Conservation (phyloP, 2,329 filamentous ascomycete genomes). For the Talaromyces sp. region DNA sequence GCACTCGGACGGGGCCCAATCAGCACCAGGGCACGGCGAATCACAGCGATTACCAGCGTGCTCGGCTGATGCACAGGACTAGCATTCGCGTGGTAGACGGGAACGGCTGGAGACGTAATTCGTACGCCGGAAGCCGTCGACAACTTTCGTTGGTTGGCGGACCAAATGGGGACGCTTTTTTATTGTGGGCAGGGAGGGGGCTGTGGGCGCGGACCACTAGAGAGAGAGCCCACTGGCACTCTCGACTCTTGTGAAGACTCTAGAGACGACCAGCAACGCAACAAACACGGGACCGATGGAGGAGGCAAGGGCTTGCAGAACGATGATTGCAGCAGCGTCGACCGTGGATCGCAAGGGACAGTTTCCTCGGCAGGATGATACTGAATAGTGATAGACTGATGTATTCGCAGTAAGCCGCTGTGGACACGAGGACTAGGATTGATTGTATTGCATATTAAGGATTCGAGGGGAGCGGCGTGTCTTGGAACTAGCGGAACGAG, state of each 20-base stretch:
- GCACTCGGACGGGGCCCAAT: slow-evolving; percentile 16
- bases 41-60: slow-evolving; percentile 18
- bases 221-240: slow-evolving; percentile 7
- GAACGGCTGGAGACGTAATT: slow-evolving; percentile 20
- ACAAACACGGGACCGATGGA: slow-evolving; percentile 13
- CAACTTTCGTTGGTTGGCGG: slow-evolving; percentile 12
- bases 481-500: slow-evolving; percentile 2
- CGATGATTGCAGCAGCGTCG: slow-evolving; percentile 12
- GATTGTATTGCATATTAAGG: slow-evolving; percentile 6
- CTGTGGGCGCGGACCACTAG: slow-evolving; percentile 15
- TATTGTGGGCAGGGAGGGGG: slow-evolving; percentile 7
- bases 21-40: slow-evolving; percentile 18
- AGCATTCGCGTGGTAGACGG: slow-evolving; percentile 20
- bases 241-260: neutral
- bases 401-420: neutral
- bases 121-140: slow-evolving; percentile 15
- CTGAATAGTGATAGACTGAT: neutral
- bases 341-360: slow-evolving; percentile 18
- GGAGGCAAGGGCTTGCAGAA: slow-evolving; percentile 16
- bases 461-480: neutral
- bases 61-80: slow-evolving; percentile 20
- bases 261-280: neutral
- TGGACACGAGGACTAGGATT: neutral
- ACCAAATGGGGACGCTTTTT: slow-evolving; percentile 10
- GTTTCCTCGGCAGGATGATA: slow-evolving; percentile 1